Evolutionary conservation across 2,329 filamentous ascomycete species (phyloP).

Genomic region (Claviceps sp.): DNA sequence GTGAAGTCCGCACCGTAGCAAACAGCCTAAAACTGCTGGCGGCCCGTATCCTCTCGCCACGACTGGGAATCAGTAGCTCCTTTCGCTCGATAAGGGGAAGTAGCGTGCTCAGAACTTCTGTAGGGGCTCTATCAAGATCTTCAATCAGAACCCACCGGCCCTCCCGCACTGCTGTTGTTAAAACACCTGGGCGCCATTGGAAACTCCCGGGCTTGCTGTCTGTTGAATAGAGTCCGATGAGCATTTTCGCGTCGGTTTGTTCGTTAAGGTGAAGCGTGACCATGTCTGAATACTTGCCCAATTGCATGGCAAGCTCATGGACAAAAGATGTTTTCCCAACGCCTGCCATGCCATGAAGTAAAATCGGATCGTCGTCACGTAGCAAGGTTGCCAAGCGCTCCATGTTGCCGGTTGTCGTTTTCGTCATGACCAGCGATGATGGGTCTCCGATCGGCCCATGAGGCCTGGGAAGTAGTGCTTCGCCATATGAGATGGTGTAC

Average conservation of each 20-base stretch:
- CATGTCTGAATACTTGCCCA: conserved; percentile 70
- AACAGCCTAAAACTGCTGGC: conserved; percentile 79
- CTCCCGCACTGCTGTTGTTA: conserved; percentile 87
- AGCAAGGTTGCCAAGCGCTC: conserved; percentile 54
- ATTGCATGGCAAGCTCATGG: conserved; percentile 64
- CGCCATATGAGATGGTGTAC: conserved; percentile 51
- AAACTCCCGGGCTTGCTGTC: conserved; percentile 81
- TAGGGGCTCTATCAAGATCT: conserved; percentile 87
- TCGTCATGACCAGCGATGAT: conserved; percentile 51
- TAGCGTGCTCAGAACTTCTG: conserved; percentile 86
- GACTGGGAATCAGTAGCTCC: conserved; percentile 80
- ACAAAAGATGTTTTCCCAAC: conserved; percentile 83
- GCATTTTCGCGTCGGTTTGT: conserved; percentile 93
- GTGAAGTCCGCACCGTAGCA: conserved; percentile 72
- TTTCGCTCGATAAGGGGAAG: conserved; percentile 83
- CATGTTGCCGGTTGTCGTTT: conserved; percentile 62
- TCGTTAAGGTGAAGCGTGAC: conserved; percentile 94
- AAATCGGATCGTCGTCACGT: conserved; percentile 54
- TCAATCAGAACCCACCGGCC: conserved; percentile 96
- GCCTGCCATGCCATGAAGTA: conserved; percentile 72
- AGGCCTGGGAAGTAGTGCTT: conserved; percentile 54
- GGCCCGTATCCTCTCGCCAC: conserved; percentile 74
- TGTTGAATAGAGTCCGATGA: conserved; percentile 88
- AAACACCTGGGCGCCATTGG: conserved; percentile 78
- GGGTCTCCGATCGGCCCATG: conserved; percentile 31